Percentiles rank a stretch among this genome's conserved stretches.
These are phyloP conservation scores for Angomonas deanei DNA, from an alignment of 208 protist species.

Conservation along the genomic window DNA sequence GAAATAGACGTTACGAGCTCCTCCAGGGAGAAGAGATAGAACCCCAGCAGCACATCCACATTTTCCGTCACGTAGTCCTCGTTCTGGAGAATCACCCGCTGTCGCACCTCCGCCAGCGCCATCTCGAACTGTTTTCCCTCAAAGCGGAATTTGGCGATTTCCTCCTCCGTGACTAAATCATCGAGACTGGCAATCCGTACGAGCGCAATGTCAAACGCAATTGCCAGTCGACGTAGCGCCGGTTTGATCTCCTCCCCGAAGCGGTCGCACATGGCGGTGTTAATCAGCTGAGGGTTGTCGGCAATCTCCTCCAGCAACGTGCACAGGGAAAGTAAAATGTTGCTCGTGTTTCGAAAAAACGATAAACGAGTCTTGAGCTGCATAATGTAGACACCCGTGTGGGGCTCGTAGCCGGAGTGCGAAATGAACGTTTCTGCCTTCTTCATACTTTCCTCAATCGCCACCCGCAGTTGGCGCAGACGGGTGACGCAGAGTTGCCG, in stretches of 20 bases:
- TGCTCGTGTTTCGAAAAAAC: slow-evolving; percentile 51
- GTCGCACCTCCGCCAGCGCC: slow-evolving; percentile 56
- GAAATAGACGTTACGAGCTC: slow-evolving; percentile 64
- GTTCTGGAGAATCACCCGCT: slow-evolving; percentile 80
- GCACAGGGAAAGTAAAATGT: slow-evolving; percentile 65
- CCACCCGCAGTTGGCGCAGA: slow-evolving; percentile 66
- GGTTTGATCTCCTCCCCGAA: slow-evolving; percentile 51
- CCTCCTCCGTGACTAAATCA: slow-evolving; percentile 37
- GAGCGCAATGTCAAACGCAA: slow-evolving; percentile 75
- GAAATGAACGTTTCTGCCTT: slow-evolving; percentile 39
- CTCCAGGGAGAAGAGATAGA: slow-evolving; percentile 79
- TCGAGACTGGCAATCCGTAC: slow-evolving; percentile 64
- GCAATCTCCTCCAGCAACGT: slow-evolving; percentile 72
- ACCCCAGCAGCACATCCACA: slow-evolving; percentile 77
- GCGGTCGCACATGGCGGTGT: slow-evolving; percentile 61
- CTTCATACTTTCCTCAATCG: slow-evolving; percentile 35
- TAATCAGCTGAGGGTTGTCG: slow-evolving; percentile 44
- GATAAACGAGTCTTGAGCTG: slow-evolving; percentile 49
- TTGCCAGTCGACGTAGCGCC: slow-evolving; percentile 46
- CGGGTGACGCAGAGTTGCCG: slow-evolving; percentile 68
- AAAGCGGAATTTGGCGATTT: slow-evolving; percentile 47
- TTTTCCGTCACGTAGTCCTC: slow-evolving; percentile 70
- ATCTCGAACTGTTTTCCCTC: slow-evolving; percentile 59
- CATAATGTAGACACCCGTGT: slow-evolving; percentile 53
- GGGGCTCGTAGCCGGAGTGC: slow-evolving; percentile 81